phyloP scores from a whole-genome alignment of 331 rosid genomes.

The Quercus tomentella region DNA sequence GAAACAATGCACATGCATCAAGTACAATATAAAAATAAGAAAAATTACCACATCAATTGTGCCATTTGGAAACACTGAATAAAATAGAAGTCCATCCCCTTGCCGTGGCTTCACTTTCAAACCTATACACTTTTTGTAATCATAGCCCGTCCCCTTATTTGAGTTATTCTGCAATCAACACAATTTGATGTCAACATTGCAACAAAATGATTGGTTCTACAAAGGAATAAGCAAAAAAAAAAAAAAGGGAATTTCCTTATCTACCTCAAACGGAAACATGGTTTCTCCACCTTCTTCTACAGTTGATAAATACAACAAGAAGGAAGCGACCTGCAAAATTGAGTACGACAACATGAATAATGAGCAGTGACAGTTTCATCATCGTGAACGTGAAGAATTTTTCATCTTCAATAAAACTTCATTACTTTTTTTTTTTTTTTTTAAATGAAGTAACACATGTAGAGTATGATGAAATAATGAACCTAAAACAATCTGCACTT shows the following conservation, averaged over 20 bases:
- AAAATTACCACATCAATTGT: slow-evolving; percentile 34
- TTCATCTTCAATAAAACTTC: too few relatives aligned
- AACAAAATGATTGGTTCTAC: not conserved
- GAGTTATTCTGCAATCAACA: slow-evolving; percentile 29
- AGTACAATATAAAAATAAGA: not conserved
- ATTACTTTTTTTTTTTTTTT: too few relatives aligned
- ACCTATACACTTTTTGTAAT: slow-evolving; percentile 34
- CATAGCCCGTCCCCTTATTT: slow-evolving; percentile 21
- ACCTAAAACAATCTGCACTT: not conserved
- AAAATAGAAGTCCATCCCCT: slow-evolving; percentile 44
- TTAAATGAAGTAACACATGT: not conserved
- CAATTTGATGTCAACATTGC: not conserved
- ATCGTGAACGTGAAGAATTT: too few relatives aligned
- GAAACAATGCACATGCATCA: not conserved
- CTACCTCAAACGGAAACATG: slow-evolving; percentile 49
- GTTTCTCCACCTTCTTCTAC: slow-evolving; percentile 53
- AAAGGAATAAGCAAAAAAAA: not conserved
- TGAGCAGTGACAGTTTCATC: not conserved
- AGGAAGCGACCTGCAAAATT: slow-evolving; percentile 39
- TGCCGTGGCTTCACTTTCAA: slow-evolving; percentile 44
- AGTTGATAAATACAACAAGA: slow-evolving; percentile 40
- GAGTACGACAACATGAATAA: not conserved
- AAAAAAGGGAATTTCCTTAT: not conserved
- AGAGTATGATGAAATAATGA: not conserved
- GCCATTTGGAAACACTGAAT: slow-evolving; percentile 41